These are phyloP conservation scores for Francoa sonchifolia DNA, from an alignment of 441 rosid genomes.

Conservation along the genomic window DNA sequence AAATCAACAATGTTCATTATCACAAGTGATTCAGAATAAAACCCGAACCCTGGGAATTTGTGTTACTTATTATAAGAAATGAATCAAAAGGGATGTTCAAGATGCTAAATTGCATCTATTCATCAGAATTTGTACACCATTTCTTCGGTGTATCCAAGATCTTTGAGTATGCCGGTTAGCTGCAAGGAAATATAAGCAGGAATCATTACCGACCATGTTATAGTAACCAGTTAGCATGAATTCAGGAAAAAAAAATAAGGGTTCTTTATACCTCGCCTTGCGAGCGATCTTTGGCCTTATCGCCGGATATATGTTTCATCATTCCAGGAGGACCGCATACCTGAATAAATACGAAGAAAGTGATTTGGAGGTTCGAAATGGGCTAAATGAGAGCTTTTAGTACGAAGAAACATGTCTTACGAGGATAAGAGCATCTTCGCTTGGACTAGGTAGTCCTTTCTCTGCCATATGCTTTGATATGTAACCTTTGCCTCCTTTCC, in stretches of 20 bases:
- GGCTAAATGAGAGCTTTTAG: background rate
- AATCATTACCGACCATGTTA: too few species aligned
- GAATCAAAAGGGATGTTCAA: background rate
- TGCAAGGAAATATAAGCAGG: slow-evolving; percentile 29
- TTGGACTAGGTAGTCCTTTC: slow-evolving; percentile 78
- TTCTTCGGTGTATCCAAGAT: slow-evolving; percentile 68
- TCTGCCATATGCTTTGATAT: slow-evolving; percentile 63
- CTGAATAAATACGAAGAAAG: slow-evolving; percentile 22
- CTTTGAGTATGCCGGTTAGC: slow-evolving; percentile 82
- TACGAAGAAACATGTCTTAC: slow-evolving; percentile 34
- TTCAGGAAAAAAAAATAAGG: too few species aligned
- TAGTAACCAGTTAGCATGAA: too few species aligned
- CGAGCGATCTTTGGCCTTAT: slow-evolving; percentile 69
- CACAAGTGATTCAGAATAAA: too few species aligned
- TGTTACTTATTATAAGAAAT: too few species aligned
- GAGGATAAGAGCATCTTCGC: slow-evolving; percentile 74
- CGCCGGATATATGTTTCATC: slow-evolving; percentile 93
- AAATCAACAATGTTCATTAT: too few species aligned
- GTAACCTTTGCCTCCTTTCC: slow-evolving; percentile 92
- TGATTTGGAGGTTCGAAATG: background rate
- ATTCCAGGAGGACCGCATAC: slow-evolving; percentile 98
- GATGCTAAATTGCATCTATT: slow-evolving; percentile 8
- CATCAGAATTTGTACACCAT: slow-evolving; percentile 89
- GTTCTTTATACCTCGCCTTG: slow-evolving; percentile 74
- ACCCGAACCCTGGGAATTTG: too few species aligned